Evolutionary conservation across 805 yeast species (phyloP), one percentile per base, ranked within the genome.

Genomic region (Cephaloascus fragrans): DNA sequence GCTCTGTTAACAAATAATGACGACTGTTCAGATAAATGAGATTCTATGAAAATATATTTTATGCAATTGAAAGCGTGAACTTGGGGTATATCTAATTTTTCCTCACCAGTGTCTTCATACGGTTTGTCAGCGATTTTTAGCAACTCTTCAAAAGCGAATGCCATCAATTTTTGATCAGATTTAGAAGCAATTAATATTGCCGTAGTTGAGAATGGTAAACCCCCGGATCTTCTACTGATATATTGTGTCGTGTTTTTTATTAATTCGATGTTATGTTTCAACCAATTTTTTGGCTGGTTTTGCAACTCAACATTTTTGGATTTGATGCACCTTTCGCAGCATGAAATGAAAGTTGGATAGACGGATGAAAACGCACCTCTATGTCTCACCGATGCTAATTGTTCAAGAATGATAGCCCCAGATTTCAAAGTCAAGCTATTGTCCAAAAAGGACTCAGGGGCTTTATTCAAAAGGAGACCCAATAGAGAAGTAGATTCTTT

Each of bases 11-110:
- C 65, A 51, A 64, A 79, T 3, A 59, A 56, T 0, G 72, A 55
- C 9, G 83, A 71, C 1, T 62, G 57, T 2, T 62, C 69, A 0
- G 86, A 62, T n/a, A 93, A 59, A 18, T 71, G 62, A 0, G 89
- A 69, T 41, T 89, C 97, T 18, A 71, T 72, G 46, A 88, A 80
- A 2, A 90, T 66, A 2, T 80, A 80, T 45, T 75, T 77, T 41
- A 93, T 73, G 53, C 95, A 82, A 52, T 90, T 90, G 52, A 86
- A 78, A 0, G 97, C 97, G 60, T 90, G 95, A 0, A 90, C 96
- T 52, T 89, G 97, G 0, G 97, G 93, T 14, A 88, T 65, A 51
- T 85, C 95, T 44, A 76, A 68, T 41, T 73, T 80, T 23, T 67
- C 69, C 33, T 69, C 78, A 10, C 67, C 73, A 31, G 65, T 57